phyloP scores from a whole-genome alignment of 768 basidiomycete genomes.

The Pleurotus tuber-regium region DNA sequence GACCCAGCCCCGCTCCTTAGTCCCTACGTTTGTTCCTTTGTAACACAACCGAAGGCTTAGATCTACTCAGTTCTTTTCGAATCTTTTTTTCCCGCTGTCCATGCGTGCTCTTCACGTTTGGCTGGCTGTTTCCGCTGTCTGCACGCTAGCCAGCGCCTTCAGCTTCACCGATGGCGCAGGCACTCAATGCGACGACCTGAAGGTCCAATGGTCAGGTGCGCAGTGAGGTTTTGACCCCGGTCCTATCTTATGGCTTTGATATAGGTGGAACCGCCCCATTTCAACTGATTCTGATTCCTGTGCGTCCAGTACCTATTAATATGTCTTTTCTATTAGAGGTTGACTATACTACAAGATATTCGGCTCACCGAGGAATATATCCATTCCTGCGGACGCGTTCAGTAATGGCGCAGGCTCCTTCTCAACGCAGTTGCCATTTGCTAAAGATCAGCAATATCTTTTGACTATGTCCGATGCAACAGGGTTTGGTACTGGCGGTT shows the following conservation, averaged over 20 bases:
- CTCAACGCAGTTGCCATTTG: constrained; percentile 42
- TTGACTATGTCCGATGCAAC: constrained; percentile 70
- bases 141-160: constrained; percentile 38
- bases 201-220: constrained; percentile 62
- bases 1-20: background rate
- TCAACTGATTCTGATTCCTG: constrained; percentile 48
- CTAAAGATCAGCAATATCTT: constrained; percentile 39
- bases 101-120: constrained; percentile 13
- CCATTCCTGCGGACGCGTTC: constrained; percentile 55
- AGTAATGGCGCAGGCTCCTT: constrained; percentile 53
- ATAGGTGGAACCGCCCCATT: constrained; percentile 61
- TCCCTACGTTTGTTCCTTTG: background rate
- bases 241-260: constrained; percentile 1
- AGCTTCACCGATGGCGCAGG: constrained; percentile 40
- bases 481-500: constrained; percentile 68
- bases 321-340: background rate
- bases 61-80: constrained; percentile 9
- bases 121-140: background rate
- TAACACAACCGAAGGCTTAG: constrained; percentile 1
- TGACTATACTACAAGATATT: constrained; percentile 40
- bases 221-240: background rate
- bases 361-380: constrained; percentile 48
- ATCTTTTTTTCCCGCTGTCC: constrained; percentile 16
- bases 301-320: constrained; percentile 26
- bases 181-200: constrained; percentile 61